phyloP scores from a whole-genome alignment of 2,329 filamentous ascomycete species.

The Septoria linicola region DNA sequence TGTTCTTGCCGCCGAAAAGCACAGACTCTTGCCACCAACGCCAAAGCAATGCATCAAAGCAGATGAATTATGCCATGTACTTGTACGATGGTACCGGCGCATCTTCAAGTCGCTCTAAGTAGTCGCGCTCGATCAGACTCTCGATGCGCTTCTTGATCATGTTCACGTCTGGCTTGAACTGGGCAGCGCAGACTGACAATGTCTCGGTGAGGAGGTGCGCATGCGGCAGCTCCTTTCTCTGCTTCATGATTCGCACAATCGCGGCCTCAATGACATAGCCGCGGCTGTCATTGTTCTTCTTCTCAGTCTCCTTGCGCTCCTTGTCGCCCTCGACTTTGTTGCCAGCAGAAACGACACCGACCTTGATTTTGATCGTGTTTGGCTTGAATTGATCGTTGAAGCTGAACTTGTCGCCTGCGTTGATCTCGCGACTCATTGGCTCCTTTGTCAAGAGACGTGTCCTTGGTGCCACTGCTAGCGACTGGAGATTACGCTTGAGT shows the following conservation, averaged over 20 bases:
- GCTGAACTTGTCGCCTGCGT: slow-evolving; percentile 71
- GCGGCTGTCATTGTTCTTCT: slow-evolving; percentile 71
- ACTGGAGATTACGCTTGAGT: slow-evolving; percentile 74
- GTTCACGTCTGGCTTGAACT: slow-evolving; percentile 73
- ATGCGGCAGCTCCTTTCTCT: slow-evolving; percentile 69
- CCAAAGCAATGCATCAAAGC: slow-evolving; percentile 3
- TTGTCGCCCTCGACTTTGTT: slow-evolving; percentile 79
- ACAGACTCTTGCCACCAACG: background rate
- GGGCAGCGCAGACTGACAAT: slow-evolving; percentile 63
- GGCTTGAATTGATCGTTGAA: slow-evolving; percentile 82
- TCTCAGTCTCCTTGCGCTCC: slow-evolving; percentile 68
- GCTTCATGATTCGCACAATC: slow-evolving; percentile 84
- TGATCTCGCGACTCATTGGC: slow-evolving; percentile 74
- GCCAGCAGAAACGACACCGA: slow-evolving; percentile 74
- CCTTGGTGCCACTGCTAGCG: slow-evolving; percentile 79
- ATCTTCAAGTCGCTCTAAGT: slow-evolving; percentile 72
- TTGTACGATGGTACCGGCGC: slow-evolving; percentile 62
- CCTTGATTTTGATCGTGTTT: slow-evolving; percentile 83
- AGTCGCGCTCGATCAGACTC: slow-evolving; percentile 72
- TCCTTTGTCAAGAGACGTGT: slow-evolving; percentile 78
- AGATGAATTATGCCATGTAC: slow-evolving; percentile 58
- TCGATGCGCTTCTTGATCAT: slow-evolving; percentile 83
- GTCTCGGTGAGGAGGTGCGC: slow-evolving; percentile 70
- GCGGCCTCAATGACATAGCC: slow-evolving; percentile 72
- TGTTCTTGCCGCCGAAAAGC: background rate